Conservation (phyloP, 2,329 filamentous ascomycete genomes). For the Conoideocrella luteorostrata region DNA sequence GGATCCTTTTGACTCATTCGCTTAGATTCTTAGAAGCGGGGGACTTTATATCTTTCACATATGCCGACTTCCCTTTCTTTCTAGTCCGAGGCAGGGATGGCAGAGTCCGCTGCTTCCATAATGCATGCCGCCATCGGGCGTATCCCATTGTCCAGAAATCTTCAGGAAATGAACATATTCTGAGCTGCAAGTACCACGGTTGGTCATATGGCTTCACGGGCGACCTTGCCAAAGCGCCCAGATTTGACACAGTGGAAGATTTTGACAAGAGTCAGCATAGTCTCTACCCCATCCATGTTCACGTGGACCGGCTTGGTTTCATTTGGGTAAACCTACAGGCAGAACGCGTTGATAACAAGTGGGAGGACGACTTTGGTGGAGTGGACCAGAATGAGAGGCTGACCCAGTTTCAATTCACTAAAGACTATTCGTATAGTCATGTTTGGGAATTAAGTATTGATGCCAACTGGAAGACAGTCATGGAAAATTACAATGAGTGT, state of each 20-base stretch:
- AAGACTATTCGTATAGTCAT: not conserved
- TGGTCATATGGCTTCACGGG: constrained; percentile 40
- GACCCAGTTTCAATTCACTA: not conserved
- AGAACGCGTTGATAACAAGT: not conserved
- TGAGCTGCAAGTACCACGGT: constrained; percentile 4
- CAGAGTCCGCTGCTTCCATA: not conserved
- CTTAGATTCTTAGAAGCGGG: not conserved
- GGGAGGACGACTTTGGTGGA: not conserved
- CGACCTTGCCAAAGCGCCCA: constrained; percentile 37
- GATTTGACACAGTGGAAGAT: constrained; percentile 30
- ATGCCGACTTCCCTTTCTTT: not conserved
- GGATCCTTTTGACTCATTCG: not conserved
- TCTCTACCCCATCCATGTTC: constrained; percentile 39
- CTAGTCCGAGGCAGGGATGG: not conserved
- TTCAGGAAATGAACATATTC: not conserved
- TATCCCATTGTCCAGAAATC: not conserved
- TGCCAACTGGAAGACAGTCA: not conserved
- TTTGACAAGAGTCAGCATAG: constrained; percentile 36
- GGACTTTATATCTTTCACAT: not conserved
- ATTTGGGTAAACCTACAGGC: constrained; percentile 45
- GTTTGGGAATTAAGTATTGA: not conserved
- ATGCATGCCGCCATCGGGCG: not conserved
- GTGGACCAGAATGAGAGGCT: not conserved
- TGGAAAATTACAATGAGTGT: constrained; percentile 1
- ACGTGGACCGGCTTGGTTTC: constrained; percentile 38